These are phyloP conservation scores for Diplocarpon rosae DNA, from an alignment of 2,329 filamentous ascomycete species.

Conservation along the genomic window DNA sequence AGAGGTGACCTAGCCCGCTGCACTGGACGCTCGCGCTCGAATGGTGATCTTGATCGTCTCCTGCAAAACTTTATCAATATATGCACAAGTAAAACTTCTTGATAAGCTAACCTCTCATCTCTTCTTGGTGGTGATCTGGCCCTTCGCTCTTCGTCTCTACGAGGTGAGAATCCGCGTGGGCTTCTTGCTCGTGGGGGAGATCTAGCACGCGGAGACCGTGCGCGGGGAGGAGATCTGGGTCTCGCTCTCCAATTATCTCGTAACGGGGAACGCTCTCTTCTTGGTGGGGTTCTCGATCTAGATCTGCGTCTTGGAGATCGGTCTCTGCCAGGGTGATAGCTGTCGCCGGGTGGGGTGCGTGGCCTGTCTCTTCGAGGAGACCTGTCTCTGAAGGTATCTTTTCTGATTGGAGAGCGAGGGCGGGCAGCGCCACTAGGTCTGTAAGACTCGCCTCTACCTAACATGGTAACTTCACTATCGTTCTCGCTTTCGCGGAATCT, in stretches of 20 bases:
- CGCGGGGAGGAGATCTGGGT: slow-evolving; percentile 21
- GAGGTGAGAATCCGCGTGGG: slow-evolving; percentile 27
- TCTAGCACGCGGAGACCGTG: slow-evolving; percentile 21
- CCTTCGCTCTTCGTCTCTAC: slow-evolving; percentile 28
- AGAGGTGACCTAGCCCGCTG: slow-evolving; percentile 25
- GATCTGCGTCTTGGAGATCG: slow-evolving; percentile 25
- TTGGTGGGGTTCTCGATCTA: slow-evolving; percentile 20
- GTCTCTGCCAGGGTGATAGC: slow-evolving; percentile 23
- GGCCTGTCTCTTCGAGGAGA: slow-evolving; percentile 18
- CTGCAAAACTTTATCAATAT: slow-evolving; percentile 11
- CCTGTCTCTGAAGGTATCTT: slow-evolving; percentile 13
- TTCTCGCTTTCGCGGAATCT: slow-evolving; percentile 7
- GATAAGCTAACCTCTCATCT: slow-evolving; percentile 20
- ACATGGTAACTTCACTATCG: slow-evolving; percentile 26
- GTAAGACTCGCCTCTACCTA: slow-evolving; percentile 28
- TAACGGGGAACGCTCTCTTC: slow-evolving; percentile 24
- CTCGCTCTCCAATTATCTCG: slow-evolving; percentile 22
- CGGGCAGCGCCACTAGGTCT: slow-evolving; percentile 20
- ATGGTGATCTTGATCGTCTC: slow-evolving; percentile 28
- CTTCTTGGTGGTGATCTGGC: slow-evolving; percentile 30
- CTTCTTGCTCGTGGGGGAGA: slow-evolving; percentile 28
- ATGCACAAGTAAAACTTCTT: background rate
- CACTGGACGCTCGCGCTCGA: slow-evolving; percentile 23
- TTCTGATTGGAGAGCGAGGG: slow-evolving; percentile 22
- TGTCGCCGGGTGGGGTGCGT: slow-evolving; percentile 22